Evolutionary conservation across 2,329 filamentous ascomycete species (phyloP), one percentile per base, ranked within the genome.

Genomic region (Trichoderma afroharzianum): DNA sequence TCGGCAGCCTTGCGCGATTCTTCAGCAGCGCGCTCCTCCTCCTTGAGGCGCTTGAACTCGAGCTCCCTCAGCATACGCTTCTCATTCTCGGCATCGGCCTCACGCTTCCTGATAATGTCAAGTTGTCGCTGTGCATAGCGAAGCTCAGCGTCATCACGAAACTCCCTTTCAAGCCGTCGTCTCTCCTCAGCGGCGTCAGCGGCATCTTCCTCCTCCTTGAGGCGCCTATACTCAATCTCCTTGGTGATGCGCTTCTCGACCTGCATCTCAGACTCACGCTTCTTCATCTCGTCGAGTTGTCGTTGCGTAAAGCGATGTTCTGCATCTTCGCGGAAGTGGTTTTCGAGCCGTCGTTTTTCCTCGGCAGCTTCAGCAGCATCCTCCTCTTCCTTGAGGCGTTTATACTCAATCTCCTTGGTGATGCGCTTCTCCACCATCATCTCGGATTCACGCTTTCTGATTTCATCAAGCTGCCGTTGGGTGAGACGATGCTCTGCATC

Each of bases 361-460:
- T 59, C 57, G 30, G 57, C 57, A 14, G 30, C 28, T 24, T 33
- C 57, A 9, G n/a, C 28, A 33, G 28, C 30, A 14, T 32, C 57
- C 9, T 59, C 57, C 6, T 59, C 57, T 30, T 59, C 57, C 57
- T 59, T 59, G 18, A 59, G 57, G 57, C 43, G 62, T 28, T 64
- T 47, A 11, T 85, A 78, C 75, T 87, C 85, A 3, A 88, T 77
- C 74, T 88, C 85, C 75, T 84, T 82, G 77, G 84, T 86, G 71
- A 89, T 83, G 28, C 85, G 84, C 70, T 82, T 82, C 77, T 87
- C 83, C 74, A 86, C 83, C 74, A 83, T 83, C 18, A 82, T 81
- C 28, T 81, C 82, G n/a, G 84, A 82, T 74, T 85, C 82, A n/a
- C 80, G 80, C n/a, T 79, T 76, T 72, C 82, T 86, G 71, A 86